A percentile compares a stretch with the other conserved stretches of the same genome.
These are phyloP conservation scores for Lactuca saligna DNA, from an alignment of 129 eudicot species.

Conservation along the genomic window DNA sequence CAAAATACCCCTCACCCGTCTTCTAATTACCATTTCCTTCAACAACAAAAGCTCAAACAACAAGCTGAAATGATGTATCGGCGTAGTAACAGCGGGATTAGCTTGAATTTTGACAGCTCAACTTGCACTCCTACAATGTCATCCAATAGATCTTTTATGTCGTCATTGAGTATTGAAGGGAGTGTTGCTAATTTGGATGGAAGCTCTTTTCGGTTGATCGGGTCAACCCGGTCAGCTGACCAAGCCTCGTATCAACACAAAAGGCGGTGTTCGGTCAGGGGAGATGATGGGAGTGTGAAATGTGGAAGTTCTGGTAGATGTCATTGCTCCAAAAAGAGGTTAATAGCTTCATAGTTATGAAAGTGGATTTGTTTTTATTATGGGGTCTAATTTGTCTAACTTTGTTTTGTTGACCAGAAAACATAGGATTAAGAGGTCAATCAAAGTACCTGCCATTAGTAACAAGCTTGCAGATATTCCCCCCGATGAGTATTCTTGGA, in stretches of 20 bases:
- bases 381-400: background rate
- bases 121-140: conserved; percentile 92
- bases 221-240: conserved; percentile 65
- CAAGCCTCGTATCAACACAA: conserved; percentile 64
- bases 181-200: conserved; percentile 90
- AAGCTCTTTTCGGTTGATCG: conserved; percentile 66
- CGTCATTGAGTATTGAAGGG: conserved; percentile 94
- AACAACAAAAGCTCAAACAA: conserved; percentile 57
- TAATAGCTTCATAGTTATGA: background rate
- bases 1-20: conserved; percentile 39
- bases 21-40: conserved; percentile 46
- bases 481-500: conserved; percentile 97
- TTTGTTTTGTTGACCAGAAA: conserved; percentile 53
- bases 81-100: conserved; percentile 80
- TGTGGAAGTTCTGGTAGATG: conserved; percentile 87
- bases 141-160: conserved; percentile 82
- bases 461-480: conserved; percentile 98
- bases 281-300: conserved; percentile 86
- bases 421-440: conserved; percentile 84
- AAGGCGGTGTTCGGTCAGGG: conserved; percentile 69
- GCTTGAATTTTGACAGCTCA: conserved; percentile 81
- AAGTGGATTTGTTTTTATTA: background rate
- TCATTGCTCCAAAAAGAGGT: conserved; percentile 99
- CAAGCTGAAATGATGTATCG: conserved; percentile 77
- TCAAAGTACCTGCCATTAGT: conserved; percentile 98